Base-by-base conservation (phyloP, 1,139 yeast species). In the Yamadazyma diddensiae region DNA sequence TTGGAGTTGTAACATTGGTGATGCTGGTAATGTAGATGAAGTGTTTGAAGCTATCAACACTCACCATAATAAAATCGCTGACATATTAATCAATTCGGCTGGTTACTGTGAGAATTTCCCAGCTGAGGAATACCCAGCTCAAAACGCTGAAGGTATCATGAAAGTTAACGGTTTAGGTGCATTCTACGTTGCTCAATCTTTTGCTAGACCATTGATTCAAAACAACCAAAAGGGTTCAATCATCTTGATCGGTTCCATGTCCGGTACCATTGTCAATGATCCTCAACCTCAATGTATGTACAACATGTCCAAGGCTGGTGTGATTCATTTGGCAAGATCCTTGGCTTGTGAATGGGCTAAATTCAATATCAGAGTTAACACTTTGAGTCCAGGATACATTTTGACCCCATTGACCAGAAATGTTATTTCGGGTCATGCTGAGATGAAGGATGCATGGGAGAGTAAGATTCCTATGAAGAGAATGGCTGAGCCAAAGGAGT, bases 51-150 rank as follows among this genome's bases (percentile, higher is more conserved):
- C 65, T 24, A 73, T 84, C 53, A 65, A 69, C 46, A 62, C 61
- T 29, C 79, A 73, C 47, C 86, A 81, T 55, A 75, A 70, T 31
- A 71, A 71, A 41, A 68, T 80, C 30, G 77, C 87, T 24, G 77
- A 79, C 48, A 63, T 82, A 41, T 70, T 84, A 48, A 71, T 84
- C 41, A 83, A 84, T 62, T 71, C 87, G 31, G 94, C 94, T 9
- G 94, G 94, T n/a, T 84, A 80, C 65, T 80, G 87, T 54, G 88
- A 82, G 55, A 82, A 81, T 62, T 76, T 70, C 59, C 75, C 86
- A 3, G 94, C 94, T 18, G 77, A 80, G 49, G 85, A 82, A 32
- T 84, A 83, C 59, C 90, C 92, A 13, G 75, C 86, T 23, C 53
- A 59, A 34, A 80, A 79, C 49, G 85, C 88, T 34, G 86, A 81